A percentile compares a stretch with the other conserved stretches of the same genome.
Evolutionary conservation across 2,329 filamentous ascomycete genomes (phyloP).

Genomic region (Stagonosporopsis rhizophila): DNA sequence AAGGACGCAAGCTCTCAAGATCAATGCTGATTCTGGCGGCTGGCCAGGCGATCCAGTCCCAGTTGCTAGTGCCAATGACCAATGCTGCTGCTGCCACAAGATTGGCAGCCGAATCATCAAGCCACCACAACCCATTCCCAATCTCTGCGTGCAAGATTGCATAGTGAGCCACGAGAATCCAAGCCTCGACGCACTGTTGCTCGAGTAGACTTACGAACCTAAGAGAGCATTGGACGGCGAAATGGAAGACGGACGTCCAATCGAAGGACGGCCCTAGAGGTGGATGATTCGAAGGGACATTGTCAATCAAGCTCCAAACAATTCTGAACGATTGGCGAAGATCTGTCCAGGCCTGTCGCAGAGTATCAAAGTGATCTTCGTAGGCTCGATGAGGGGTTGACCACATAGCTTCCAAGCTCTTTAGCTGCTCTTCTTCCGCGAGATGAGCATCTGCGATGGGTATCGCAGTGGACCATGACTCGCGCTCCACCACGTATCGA

Average conservation of each 20-base stretch:
- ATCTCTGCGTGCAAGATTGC: constrained; percentile 30
- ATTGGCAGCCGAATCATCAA: constrained; percentile 27
- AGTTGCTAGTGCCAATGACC: constrained; percentile 31
- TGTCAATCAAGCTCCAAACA: constrained; percentile 28
- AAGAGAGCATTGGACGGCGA: constrained; percentile 22
- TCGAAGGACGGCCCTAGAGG: constrained; percentile 18
- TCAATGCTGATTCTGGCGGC: constrained; percentile 26
- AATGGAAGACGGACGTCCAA: constrained; percentile 31
- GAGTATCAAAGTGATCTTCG: constrained; percentile 34
- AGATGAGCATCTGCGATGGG: constrained; percentile 22
- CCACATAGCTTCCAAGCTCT: constrained; percentile 32
- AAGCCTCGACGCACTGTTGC: constrained; percentile 30
- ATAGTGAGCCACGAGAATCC: constrained; percentile 40
- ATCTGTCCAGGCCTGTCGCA: constrained; percentile 23
- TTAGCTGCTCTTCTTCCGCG: constrained; percentile 26
- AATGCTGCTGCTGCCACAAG: constrained; percentile 33
- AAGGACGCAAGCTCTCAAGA: constrained; percentile 20
- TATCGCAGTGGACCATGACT: constrained; percentile 34
- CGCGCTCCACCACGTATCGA: constrained; percentile 25
- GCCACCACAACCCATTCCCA: constrained; percentile 26
- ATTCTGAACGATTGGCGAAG: constrained; percentile 33
- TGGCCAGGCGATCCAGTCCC: constrained; percentile 37
- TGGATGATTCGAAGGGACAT: background rate
- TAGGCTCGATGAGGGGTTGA: constrained; percentile 28
- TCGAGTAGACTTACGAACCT: constrained; percentile 32